Percentiles rank a stretch among this genome's conserved stretches.
phyloP scores from a whole-genome alignment of 2,329 filamentous ascomycete species.

The Uncinocarpus reesii region DNA sequence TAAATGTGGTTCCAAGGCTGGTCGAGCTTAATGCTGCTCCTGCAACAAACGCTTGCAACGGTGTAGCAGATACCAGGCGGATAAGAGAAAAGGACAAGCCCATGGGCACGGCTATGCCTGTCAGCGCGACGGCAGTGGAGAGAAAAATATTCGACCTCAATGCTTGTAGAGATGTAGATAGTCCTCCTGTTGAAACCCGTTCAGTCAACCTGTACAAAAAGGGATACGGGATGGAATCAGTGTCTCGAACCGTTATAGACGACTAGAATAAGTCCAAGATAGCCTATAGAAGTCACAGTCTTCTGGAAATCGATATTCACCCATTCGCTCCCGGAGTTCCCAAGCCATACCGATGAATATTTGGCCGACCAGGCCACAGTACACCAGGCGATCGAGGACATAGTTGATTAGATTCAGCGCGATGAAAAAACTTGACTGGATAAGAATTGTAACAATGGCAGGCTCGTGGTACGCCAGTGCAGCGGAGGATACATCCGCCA shows the following conservation, averaged over 20 bases:
- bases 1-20: conserved; percentile 61
- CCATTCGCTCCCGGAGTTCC: conserved; percentile 57
- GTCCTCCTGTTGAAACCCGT: conserved; percentile 30
- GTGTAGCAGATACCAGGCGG: conserved; percentile 37
- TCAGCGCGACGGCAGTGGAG: conserved; percentile 53
- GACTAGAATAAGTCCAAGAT: conserved; percentile 60
- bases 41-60: conserved; percentile 58
- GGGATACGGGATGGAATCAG: conserved; percentile 21
- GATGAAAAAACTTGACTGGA: conserved; percentile 52
- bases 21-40: conserved; percentile 66
- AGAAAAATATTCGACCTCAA: conserved; percentile 52
- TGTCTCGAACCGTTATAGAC: conserved; percentile 51
- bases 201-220: neutral
- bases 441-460: conserved; percentile 48
- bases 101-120: conserved; percentile 56
- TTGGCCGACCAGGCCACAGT: conserved; percentile 55
- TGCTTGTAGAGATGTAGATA: conserved; percentile 45
- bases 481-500: neutral
- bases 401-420: conserved; percentile 50
- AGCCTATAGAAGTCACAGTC: conserved; percentile 52
- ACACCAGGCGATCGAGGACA: conserved; percentile 39
- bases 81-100: conserved; percentile 53
- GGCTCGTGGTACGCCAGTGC: conserved; percentile 53
- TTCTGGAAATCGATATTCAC: conserved; percentile 44
- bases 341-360: conserved; percentile 60